Evolutionary conservation across 2,329 filamentous ascomycete species (phyloP).

Genomic region (Pseudocercospora macadamiae): DNA sequence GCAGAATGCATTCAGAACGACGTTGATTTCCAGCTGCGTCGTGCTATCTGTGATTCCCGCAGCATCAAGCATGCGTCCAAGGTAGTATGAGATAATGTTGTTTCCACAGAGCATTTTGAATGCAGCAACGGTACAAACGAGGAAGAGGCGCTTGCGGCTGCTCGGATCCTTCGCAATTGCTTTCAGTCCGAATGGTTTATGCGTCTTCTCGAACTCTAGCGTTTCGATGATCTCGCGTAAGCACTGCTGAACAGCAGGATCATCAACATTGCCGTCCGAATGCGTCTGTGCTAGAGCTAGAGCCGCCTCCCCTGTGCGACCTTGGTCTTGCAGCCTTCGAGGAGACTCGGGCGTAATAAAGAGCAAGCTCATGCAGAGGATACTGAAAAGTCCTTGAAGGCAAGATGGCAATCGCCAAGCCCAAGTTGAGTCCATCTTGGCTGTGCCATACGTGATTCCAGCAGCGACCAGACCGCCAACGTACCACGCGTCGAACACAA

Average conservation of each 20-base stretch:
- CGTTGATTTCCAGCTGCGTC: constrained; percentile 43
- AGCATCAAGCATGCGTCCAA: constrained; percentile 40
- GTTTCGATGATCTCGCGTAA: constrained; percentile 14
- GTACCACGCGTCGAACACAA: constrained; percentile 44
- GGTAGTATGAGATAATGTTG: constrained; percentile 42
- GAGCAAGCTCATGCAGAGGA: constrained; percentile 48
- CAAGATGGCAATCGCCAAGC: constrained; percentile 57
- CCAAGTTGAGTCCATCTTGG: constrained; percentile 46
- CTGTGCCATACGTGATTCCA: constrained; percentile 50
- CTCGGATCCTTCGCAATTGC: neutral
- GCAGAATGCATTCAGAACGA: constrained; percentile 42
- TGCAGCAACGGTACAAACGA: constrained; percentile 12
- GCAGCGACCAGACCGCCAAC: constrained; percentile 48
- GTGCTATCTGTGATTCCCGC: constrained; percentile 40
- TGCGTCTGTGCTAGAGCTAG: constrained; percentile 11
- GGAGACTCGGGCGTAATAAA: constrained; percentile 62
- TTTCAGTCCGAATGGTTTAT: constrained; percentile 9
- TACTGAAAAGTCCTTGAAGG: constrained; percentile 52
- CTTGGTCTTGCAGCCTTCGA: constrained; percentile 58
- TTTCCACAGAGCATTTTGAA: constrained; percentile 29
- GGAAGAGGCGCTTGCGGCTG: constrained; percentile 10
- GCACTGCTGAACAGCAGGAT: constrained; percentile 8
- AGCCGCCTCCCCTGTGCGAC: constrained; percentile 52
- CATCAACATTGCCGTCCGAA: constrained; percentile 4
- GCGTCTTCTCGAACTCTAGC: constrained; percentile 7